phyloP scores from a whole-genome alignment of 2,329 filamentous ascomycete species.

The Fusarium incarnatum region DNA sequence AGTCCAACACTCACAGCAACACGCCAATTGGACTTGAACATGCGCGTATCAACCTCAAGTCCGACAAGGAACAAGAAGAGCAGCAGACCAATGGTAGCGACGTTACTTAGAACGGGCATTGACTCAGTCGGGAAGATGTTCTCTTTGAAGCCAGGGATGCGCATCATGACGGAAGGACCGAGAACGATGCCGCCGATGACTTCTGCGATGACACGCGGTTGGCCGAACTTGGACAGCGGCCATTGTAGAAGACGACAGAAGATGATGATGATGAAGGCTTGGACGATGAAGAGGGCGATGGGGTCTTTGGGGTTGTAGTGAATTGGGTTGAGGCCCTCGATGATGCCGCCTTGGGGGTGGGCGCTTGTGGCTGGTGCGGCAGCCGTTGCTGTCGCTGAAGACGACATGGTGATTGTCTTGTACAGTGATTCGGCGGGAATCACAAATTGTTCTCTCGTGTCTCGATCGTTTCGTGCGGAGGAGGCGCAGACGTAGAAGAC shows the following conservation, averaged over 20 bases:
- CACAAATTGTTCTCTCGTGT: neutral
- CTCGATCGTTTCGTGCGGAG: slow-evolving; percentile 4
- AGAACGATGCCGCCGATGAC: slow-evolving; percentile 87
- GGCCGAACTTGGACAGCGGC: slow-evolving; percentile 79
- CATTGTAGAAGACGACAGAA: slow-evolving; percentile 71
- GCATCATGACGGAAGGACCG: slow-evolving; percentile 88
- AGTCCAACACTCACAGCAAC: slow-evolving; percentile 81
- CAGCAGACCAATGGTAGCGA: slow-evolving; percentile 85
- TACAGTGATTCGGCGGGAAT: neutral
- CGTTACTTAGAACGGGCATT: slow-evolving; percentile 79
- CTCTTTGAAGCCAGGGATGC: slow-evolving; percentile 80
- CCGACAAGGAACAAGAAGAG: slow-evolving; percentile 90
- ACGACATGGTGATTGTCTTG: slow-evolving; percentile 8
- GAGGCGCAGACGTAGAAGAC: neutral
- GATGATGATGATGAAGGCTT: slow-evolving; percentile 60
- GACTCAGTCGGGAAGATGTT: slow-evolving; percentile 82
- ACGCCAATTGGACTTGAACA: slow-evolving; percentile 83
- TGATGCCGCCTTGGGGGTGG: slow-evolving; percentile 67
- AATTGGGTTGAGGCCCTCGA: slow-evolving; percentile 77
- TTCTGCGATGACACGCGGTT: slow-evolving; percentile 86
- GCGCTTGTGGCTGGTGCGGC: slow-evolving; percentile 50
- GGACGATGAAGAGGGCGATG: slow-evolving; percentile 60
- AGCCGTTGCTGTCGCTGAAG: slow-evolving; percentile 21
- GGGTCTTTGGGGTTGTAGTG: slow-evolving; percentile 77
- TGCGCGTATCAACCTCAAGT: slow-evolving; percentile 84